Conservation (phyloP, 495 filamentous ascomycete species). For the Xylaria acuta region DNA sequence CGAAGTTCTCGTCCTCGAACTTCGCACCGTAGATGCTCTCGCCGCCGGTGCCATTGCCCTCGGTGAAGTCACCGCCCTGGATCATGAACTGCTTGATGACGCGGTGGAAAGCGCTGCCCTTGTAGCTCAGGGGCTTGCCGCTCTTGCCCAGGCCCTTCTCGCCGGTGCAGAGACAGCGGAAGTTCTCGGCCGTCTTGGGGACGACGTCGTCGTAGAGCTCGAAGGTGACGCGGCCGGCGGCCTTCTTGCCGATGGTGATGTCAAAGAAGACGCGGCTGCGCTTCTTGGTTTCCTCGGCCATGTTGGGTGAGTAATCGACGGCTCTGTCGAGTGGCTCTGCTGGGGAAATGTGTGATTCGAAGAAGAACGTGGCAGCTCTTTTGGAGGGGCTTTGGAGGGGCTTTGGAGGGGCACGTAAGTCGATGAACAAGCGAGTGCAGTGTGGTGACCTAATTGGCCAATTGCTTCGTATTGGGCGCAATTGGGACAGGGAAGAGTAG, state of each 20-base stretch:
- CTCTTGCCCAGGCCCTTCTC: conserved; percentile 83
- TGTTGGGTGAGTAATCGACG: conserved; percentile 22
- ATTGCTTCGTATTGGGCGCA: not conserved
- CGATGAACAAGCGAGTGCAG: not conserved
- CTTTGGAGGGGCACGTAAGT: conserved; percentile 6
- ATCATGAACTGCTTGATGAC: conserved; percentile 99
- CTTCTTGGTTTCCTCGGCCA: conserved; percentile 50
- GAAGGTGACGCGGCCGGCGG: conserved; percentile 75
- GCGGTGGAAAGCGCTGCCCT: conserved; percentile 90
- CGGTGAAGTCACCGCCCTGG: conserved; percentile 98
- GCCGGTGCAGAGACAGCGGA: conserved; percentile 92
- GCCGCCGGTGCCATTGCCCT: conserved; percentile 90
- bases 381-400: too few relatives aligned
- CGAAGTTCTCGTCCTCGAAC: conserved; percentile 97
- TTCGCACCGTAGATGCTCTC: conserved; percentile 98
- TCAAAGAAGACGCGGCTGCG: conserved; percentile 88
- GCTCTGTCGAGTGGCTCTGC: not conserved
- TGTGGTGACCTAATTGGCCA: not conserved
- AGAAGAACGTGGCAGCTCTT: not conserved
- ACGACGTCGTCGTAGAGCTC: conserved; percentile 91
- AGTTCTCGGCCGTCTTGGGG: conserved; percentile 95
- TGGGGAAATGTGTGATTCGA: not conserved
- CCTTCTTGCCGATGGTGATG: conserved; percentile 75
- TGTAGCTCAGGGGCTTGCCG: conserved; percentile 90
- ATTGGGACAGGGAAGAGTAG: not conserved